Evolutionary conservation across 2,329 filamentous ascomycete genomes (phyloP).

Genomic region (Pseudophaeomoniella oleicola): DNA sequence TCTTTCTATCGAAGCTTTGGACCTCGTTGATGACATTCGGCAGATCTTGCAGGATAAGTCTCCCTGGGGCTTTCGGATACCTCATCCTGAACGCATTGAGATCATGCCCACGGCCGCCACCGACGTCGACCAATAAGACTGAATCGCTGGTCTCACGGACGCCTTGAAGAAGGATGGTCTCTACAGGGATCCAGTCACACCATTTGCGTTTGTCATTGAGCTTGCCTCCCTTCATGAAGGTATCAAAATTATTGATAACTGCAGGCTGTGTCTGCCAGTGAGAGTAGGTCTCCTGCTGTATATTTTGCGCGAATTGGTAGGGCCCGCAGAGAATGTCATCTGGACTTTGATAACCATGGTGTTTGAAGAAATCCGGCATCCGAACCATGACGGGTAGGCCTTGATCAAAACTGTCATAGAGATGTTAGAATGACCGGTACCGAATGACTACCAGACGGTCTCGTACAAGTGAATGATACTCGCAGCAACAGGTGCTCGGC

Average conservation of each 20-base stretch:
- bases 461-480: conserved; percentile 1
- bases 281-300: neutral
- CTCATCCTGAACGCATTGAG: conserved; percentile 15
- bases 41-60: conserved; percentile 24
- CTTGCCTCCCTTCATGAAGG: conserved; percentile 1
- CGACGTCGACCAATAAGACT: conserved; percentile 21
- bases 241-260: conserved; percentile 1
- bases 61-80: conserved; percentile 18
- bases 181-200: neutral
- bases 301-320: conserved; percentile 1
- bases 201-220: neutral
- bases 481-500: neutral
- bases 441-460: too few species aligned
- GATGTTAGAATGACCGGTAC: too few species aligned
- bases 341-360: neutral
- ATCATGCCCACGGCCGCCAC: conserved; percentile 24
- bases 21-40: conserved; percentile 20
- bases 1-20: conserved; percentile 2
- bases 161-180: neutral
- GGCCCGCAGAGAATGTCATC: neutral
- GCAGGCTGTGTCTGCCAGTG: neutral
- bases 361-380: neutral
- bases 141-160: conserved; percentile 2
- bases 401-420: conserved; percentile 2
- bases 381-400: neutral